These are phyloP conservation scores for Metschnikowia baotianmanensis DNA, from an alignment of 805 yeast species.

Conservation along the genomic window DNA sequence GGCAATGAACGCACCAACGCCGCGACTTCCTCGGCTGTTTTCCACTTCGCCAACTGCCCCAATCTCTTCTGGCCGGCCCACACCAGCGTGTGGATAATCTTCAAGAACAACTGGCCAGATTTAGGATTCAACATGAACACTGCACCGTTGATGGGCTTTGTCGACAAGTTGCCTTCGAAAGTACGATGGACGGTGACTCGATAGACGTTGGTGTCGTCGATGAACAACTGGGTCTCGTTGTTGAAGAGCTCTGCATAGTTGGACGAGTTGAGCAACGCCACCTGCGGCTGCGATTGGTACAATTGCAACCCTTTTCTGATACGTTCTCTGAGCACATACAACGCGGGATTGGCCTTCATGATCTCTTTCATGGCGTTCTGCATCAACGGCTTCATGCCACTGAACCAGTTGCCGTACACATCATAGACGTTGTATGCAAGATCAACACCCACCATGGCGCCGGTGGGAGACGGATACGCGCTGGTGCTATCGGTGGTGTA, in stretches of 20 bases:
- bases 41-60: slow-evolving; percentile 95
- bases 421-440: slow-evolving; percentile 94
- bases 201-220: slow-evolving; percentile 94
- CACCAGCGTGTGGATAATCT: slow-evolving; percentile 87
- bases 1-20: slow-evolving; percentile 87
- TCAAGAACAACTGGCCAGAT: slow-evolving; percentile 85
- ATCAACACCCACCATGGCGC: slow-evolving; percentile 86
- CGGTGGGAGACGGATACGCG: slow-evolving; percentile 90
- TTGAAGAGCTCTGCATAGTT: slow-evolving; percentile 89
- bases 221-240: slow-evolving; percentile 76
- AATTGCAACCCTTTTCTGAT: slow-evolving; percentile 91
- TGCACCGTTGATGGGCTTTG: slow-evolving; percentile 92
- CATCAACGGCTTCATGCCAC: slow-evolving; percentile 85
- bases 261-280: slow-evolving; percentile 81
- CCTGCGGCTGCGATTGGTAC: slow-evolving; percentile 91
- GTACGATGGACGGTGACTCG: slow-evolving; percentile 90
- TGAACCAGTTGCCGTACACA: slow-evolving; percentile 97
- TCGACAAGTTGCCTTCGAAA: slow-evolving; percentile 86
- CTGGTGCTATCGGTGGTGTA: slow-evolving; percentile 86
- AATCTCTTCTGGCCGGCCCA: slow-evolving; percentile 97
- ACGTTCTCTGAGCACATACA: slow-evolving; percentile 88
- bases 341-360: slow-evolving; percentile 92
- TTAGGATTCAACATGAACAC: slow-evolving; percentile 86
- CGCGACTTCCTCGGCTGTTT: slow-evolving; percentile 96
- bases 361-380: slow-evolving; percentile 91